These are phyloP conservation scores for Mallotus japonicus DNA, from an alignment of 441 rosid genomes.

Conservation along the genomic window DNA sequence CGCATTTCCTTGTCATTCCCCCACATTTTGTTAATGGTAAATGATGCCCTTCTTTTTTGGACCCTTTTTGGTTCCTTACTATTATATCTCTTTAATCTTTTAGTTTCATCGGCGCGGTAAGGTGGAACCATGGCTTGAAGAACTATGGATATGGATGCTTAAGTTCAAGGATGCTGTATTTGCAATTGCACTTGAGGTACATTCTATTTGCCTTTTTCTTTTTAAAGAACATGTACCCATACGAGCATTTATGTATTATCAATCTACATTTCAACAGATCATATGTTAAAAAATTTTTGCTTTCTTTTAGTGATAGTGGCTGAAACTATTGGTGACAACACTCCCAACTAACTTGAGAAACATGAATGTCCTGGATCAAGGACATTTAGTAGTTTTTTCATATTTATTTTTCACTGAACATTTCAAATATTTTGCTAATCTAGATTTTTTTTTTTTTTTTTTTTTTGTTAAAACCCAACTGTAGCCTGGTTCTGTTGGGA, in stretches of 20 bases:
- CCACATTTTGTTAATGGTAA: neutral
- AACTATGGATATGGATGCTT: slow-evolving; percentile 86
- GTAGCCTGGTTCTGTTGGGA: slow-evolving; percentile 83
- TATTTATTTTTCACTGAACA: neutral
- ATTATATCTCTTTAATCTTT: slow-evolving; percentile 26
- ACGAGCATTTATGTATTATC: neutral
- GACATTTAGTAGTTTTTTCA: neutral
- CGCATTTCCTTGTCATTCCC: neutral
- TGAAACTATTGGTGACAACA: neutral
- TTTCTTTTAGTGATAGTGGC: neutral
- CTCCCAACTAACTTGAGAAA: neutral
- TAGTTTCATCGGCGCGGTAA: slow-evolving; percentile 69
- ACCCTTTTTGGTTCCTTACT: neutral
- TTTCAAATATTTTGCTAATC: slow-evolving; percentile 30
- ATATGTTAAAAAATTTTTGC: neutral
- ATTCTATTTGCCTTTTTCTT: neutral
- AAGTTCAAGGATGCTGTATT: slow-evolving; percentile 79
- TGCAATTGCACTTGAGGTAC: slow-evolving; percentile 74
- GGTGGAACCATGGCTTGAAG: slow-evolving; percentile 80
- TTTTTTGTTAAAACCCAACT: slow-evolving; percentile 22
- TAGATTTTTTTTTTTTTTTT: slow-evolving; percentile 19
- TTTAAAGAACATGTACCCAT: slow-evolving; percentile 10
- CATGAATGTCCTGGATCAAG: neutral
- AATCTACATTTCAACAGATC: neutral
- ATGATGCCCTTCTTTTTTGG: neutral